Conservation (phyloP, 2,329 filamentous ascomycete species). For the Monilinia laxa region DNA sequence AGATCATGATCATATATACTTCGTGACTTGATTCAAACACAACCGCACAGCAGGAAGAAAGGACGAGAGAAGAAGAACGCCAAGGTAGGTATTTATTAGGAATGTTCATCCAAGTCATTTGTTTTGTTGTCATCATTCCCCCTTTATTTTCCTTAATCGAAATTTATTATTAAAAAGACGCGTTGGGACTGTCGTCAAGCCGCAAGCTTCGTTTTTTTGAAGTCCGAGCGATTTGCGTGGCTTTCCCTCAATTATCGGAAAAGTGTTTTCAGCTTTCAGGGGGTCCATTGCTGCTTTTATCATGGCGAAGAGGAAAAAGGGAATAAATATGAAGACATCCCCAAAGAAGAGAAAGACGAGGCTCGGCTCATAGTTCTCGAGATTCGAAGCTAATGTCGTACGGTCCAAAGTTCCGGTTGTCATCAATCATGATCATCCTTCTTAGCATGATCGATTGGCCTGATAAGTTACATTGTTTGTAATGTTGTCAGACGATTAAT, state of each 20-base stretch:
- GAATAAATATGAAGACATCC: neutral
- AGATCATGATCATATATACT: too few species aligned
- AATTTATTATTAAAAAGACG: neutral
- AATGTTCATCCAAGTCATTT: too few species aligned
- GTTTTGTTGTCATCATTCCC: neutral
- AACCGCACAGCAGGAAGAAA: too few species aligned
- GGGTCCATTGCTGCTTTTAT: neutral
- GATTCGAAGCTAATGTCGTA: conserved; percentile 13
- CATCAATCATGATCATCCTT: neutral
- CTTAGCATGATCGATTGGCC: neutral
- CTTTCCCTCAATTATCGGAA: too few species aligned
- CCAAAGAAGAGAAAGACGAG: neutral
- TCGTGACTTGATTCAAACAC: too few species aligned
- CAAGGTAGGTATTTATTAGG: too few species aligned
- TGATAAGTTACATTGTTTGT: neutral
- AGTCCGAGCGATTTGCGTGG: too few species aligned
- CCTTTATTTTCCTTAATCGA: too few species aligned
- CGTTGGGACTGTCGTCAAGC: neutral
- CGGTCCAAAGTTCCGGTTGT: neutral
- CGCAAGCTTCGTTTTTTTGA: neutral
- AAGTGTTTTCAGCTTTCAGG: neutral
- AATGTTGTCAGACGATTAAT: neutral
- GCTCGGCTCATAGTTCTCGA: neutral
- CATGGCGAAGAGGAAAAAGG: neutral
- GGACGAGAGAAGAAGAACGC: too few species aligned